A percentile compares a stretch with the other conserved stretches of the same genome.
These are phyloP conservation scores for Rhizopus arrhizus DNA, from an alignment of 371 early-diverging fungal species.

Conservation along the genomic window DNA sequence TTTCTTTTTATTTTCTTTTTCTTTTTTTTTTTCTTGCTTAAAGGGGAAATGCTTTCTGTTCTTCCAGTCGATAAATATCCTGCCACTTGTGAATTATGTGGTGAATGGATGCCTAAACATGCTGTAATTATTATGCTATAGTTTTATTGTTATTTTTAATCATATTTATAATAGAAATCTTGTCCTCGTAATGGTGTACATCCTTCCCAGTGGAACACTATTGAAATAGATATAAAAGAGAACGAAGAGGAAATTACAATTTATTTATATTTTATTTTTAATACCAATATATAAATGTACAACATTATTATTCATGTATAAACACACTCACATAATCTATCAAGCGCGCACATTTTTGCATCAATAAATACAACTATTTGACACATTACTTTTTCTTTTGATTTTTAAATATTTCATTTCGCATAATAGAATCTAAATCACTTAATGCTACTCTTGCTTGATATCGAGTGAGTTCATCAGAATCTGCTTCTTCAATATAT, in stretches of 20 bases:
- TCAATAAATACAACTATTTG: not conserved
- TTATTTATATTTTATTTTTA: no score
- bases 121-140: constrained; percentile 16
- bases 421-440: constrained; percentile 65
- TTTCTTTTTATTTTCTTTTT: not conserved
- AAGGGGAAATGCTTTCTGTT: not conserved
- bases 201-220: constrained; percentile 33
- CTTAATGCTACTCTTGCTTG: constrained; percentile 68
- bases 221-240: no score
- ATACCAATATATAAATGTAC: no score
- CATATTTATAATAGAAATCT: constrained; percentile 11
- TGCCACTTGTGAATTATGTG: constrained; percentile 41
- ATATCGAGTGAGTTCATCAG: constrained; percentile 66
- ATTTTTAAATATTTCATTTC: constrained; percentile 46
- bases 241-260: no score
- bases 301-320: no score
- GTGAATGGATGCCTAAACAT: constrained; percentile 38
- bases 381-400: not conserved
- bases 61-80: constrained; percentile 16
- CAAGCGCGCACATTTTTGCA: no score
- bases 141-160: not conserved
- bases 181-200: constrained; percentile 40
- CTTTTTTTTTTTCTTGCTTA: not conserved
- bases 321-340: no score
- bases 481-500: constrained; percentile 66